A percentile compares a stretch with the other conserved stretches of the same genome.
These are phyloP conservation scores for Stachybotrys chartarum DNA, from an alignment of 2,329 filamentous ascomycete species.

Conservation along the genomic window DNA sequence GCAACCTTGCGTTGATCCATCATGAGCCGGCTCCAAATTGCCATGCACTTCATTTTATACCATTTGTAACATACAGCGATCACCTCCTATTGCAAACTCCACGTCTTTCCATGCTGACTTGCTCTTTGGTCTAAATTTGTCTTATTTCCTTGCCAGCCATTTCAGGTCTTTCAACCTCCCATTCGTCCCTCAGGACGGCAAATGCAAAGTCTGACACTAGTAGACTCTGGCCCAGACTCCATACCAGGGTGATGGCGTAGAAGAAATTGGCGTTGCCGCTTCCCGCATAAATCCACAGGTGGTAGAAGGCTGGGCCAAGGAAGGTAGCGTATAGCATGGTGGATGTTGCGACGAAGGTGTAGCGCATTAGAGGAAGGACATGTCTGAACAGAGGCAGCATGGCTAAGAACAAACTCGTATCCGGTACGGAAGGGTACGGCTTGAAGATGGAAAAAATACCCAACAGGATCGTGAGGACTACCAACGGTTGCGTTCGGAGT, in stretches of 20 bases:
- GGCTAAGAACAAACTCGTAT: conserved; percentile 79
- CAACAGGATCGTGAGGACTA: conserved; percentile 74
- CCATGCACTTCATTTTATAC: too few relatives aligned
- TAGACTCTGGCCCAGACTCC: conserved; percentile 84
- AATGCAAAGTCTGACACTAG: conserved; percentile 84
- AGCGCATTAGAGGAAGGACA: conserved; percentile 86
- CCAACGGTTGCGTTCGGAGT: conserved; percentile 77
- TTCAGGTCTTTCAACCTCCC: conserved; percentile 86
- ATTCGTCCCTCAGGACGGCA: conserved; percentile 83
- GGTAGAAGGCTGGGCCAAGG: conserved; percentile 89
- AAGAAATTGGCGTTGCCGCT: conserved; percentile 99
- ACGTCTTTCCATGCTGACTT: too few relatives aligned
- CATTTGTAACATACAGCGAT: too few relatives aligned
- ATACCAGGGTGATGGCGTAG: conserved; percentile 97
- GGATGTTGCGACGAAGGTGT: conserved; percentile 79
- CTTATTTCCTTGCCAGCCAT: conserved; percentile 81
- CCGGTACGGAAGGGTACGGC: conserved; percentile 89
- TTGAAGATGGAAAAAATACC: conserved; percentile 95
- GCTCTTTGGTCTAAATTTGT: conserved; percentile 56
- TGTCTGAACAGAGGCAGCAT: conserved; percentile 84
- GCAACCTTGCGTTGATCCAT: background rate
- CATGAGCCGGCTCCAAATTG: too few relatives aligned
- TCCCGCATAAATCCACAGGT: conserved; percentile 96
- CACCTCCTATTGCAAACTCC: too few relatives aligned
- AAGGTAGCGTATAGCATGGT: conserved; percentile 82